Evolutionary conservation across 345 rosid genomes (phyloP).

Genomic region (Pistacia atlantica): DNA sequence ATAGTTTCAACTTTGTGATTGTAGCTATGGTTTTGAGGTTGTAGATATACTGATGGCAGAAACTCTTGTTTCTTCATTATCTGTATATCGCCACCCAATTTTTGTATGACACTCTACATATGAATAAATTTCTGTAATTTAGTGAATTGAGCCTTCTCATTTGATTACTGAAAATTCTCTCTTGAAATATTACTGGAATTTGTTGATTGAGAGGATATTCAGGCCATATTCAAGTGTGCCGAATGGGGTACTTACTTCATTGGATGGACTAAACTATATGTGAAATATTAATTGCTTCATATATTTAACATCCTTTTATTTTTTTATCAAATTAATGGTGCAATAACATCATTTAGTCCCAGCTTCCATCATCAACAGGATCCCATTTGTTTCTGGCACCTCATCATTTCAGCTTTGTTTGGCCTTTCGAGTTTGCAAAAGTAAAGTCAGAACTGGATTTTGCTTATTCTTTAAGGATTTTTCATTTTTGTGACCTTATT

Average conservation of each 20-base stretch:
- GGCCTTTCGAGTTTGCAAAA: constrained; percentile 21
- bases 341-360: background rate
- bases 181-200: background rate
- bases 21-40: constrained; percentile 20
- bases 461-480: constrained; percentile 8
- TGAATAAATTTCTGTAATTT: background rate
- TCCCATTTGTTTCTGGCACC: constrained; percentile 8
- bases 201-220: background rate
- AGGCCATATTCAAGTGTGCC: background rate
- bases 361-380: background rate
- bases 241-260: background rate
- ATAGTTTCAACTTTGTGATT: background rate
- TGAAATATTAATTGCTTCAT: background rate
- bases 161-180: background rate
- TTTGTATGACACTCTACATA: constrained; percentile 11
- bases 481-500: constrained; percentile 9
- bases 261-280: background rate
- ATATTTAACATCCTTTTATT: constrained; percentile 14
- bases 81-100: constrained; percentile 9
- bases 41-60: constrained; percentile 26
- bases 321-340: constrained; percentile 19
- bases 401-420: constrained; percentile 3
- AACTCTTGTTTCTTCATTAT: background rate
- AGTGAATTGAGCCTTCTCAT: background rate
- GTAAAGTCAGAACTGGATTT: background rate